Base-by-base conservation (phyloP, 2,329 filamentous ascomycete species). In the Podosphaera fusca region DNA sequence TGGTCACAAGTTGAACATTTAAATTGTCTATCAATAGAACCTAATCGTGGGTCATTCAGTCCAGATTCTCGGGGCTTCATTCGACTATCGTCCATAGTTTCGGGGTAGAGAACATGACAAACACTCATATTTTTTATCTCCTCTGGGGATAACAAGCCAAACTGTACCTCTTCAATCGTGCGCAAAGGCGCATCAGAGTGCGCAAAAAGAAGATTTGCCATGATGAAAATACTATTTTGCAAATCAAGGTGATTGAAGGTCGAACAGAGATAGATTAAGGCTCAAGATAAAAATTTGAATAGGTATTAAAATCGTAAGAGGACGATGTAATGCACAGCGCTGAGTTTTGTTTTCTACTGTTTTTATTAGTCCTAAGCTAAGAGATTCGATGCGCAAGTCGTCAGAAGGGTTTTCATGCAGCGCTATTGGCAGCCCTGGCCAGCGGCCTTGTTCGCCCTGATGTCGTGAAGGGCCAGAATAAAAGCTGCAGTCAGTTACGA, bases 71-170 rank as follows among this genome's bases (percentile, higher is more conserved):
- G 87, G 62, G 92, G 92, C 69, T 87, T 87, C 63, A 86, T 83
- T 67, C 89, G 85, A 70, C 84, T 84, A 71, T 98, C 92, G 68
- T 98, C 92, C 92, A 98, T 95, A 34, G 92, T 96, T 75, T 98
- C 92, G n/a, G 92, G 89, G 69, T 95, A 96, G 70, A 92, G 79
- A 69, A 98, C 90, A 70, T 95, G 87, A 64, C 83, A 85, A 61
- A 96, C 90, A 72, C 89, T 95, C 87, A 96, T 94, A 67, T 85
- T 89, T 76, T 98, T 96, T 72, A 96, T 95, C 75, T 98, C 94
- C 70, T 98, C 92, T 33, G 92, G 92, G 40, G 92, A 94, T 71
- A 98, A 80, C 69, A 98, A 80, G 68, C 92, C 92, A 69, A 98
- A 98, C 76, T 98, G 94, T 66, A 98, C 95, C 78, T 98, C 94